Evolutionary conservation across 129 eudicot genomes (phyloP).

Genomic region (Lonicera japonica): DNA sequence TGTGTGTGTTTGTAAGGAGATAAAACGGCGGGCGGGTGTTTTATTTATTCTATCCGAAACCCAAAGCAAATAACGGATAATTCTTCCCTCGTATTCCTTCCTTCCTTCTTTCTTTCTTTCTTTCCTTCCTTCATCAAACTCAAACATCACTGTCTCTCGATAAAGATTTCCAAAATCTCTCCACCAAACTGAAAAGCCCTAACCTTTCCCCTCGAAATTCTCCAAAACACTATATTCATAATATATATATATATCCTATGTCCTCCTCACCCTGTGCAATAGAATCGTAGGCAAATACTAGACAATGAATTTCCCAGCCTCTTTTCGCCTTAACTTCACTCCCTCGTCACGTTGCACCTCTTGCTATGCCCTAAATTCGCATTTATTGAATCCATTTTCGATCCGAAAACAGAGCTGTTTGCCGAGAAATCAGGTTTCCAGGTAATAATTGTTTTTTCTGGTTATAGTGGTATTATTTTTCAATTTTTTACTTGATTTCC

Average conservation of each 20-base stretch:
- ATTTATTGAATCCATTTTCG: conserved; percentile 26
- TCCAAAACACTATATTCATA: no score
- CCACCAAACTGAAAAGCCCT: background rate
- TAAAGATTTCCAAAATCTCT: conserved; percentile 12
- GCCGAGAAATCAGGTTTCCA: conserved; percentile 7
- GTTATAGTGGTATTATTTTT: background rate
- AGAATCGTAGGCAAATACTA: background rate
- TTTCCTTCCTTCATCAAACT: background rate
- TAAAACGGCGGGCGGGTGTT: no score
- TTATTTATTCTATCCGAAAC: no score
- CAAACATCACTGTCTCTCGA: conserved; percentile 3
- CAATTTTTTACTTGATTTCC: background rate
- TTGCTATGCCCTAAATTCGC: conserved; percentile 36
- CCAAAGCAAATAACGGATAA: background rate
- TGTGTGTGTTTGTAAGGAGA: no score
- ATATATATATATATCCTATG: no score
- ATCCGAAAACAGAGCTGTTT: conserved; percentile 14
- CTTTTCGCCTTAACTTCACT: conserved; percentile 48
- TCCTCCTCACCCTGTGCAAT: background rate
- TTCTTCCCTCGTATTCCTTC: background rate
- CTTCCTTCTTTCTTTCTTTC: no score
- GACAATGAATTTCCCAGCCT: conserved; percentile 39
- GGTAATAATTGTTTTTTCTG: conserved; percentile 11
- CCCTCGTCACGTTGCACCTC: conserved; percentile 50
- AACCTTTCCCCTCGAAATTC: no score